Percentiles rank a stretch among this genome's conserved stretches.
Evolutionary conservation across 495 filamentous ascomycete genomes (phyloP).

Genomic region (Lophiostoma macrostomum): DNA sequence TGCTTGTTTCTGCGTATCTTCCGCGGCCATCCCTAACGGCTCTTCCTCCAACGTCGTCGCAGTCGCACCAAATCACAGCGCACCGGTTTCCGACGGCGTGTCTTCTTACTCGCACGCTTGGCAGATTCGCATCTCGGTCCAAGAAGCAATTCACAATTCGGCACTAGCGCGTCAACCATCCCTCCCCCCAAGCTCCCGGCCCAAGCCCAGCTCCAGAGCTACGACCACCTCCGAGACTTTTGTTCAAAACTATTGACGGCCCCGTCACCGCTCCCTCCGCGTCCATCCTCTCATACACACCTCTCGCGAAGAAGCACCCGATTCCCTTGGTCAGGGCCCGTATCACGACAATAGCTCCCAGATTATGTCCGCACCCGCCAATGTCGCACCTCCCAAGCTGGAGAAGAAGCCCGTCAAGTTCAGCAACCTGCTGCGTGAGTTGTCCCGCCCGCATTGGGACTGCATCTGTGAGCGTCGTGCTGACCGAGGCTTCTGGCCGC

Average conservation of each 20-base stretch:
- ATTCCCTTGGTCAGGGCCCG: slow-evolving; percentile 44
- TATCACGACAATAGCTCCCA: slow-evolving; percentile 22
- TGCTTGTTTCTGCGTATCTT: too few species aligned
- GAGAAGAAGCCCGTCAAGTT: slow-evolving; percentile 99
- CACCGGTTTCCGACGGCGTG: background rate
- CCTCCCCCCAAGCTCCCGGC: background rate
- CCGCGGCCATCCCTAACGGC: too few species aligned
- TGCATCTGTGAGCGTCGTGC: slow-evolving; percentile 2
- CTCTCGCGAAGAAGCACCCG: slow-evolving; percentile 61
- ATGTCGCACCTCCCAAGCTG: slow-evolving; percentile 60
- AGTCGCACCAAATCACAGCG: background rate
- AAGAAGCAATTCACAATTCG: slow-evolving; percentile 25
- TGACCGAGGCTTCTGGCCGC: slow-evolving; percentile 23
- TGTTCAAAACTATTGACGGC: background rate
- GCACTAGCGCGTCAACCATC: slow-evolving; percentile 22
- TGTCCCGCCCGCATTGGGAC: background rate
- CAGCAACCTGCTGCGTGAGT: slow-evolving; percentile 86
- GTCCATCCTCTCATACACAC: background rate
- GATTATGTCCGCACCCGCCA: slow-evolving; percentile 43
- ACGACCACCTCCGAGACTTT: slow-evolving; percentile 22
- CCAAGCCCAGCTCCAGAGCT: background rate
- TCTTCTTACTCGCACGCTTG: background rate
- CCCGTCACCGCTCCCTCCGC: background rate
- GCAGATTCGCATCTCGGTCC: slow-evolving; percentile 5
- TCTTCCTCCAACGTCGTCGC: too few species aligned